phyloP scores from a whole-genome alignment of 345 rosid species.

The Hibiscus syriacus region DNA sequence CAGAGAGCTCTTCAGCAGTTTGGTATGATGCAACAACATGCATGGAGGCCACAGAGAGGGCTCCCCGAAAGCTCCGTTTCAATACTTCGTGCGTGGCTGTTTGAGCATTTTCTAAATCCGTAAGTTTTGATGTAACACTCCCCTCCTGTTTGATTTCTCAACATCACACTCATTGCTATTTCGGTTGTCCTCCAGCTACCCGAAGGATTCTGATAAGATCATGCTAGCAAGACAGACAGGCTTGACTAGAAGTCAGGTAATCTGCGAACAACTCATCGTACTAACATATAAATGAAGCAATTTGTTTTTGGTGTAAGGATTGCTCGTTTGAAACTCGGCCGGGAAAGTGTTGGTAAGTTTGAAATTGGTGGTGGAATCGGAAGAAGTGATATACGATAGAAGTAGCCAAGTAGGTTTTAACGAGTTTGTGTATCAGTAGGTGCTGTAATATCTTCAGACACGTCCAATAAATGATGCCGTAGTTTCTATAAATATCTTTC shows the following conservation, averaged over 20 bases:
- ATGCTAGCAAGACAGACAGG: slow-evolving; percentile 97
- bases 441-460: no score
- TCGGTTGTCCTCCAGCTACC: slow-evolving; percentile 45
- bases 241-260: slow-evolving; percentile 95
- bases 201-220: slow-evolving; percentile 95
- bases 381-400: no score
- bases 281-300: not conserved
- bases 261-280: not conserved
- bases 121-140: slow-evolving; percentile 24
- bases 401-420: not conserved
- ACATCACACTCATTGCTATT: not conserved
- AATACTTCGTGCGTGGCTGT: slow-evolving; percentile 94
- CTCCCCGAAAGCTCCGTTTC: slow-evolving; percentile 89
- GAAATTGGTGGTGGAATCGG: not conserved
- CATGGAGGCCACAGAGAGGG: slow-evolving; percentile 96
- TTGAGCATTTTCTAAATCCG: slow-evolving; percentile 99
- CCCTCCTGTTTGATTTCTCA: not conserved
- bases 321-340: no score
- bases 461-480: no score
- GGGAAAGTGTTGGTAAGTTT: not conserved
- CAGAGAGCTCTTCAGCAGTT: slow-evolving; percentile 85
- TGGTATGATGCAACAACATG: slow-evolving; percentile 87
- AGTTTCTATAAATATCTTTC: no score
- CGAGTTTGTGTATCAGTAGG: not conserved
- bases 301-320: not conserved